phyloP scores from a whole-genome alignment of 2,329 filamentous ascomycete genomes.

The Aotearoamyces nothofagi region DNA sequence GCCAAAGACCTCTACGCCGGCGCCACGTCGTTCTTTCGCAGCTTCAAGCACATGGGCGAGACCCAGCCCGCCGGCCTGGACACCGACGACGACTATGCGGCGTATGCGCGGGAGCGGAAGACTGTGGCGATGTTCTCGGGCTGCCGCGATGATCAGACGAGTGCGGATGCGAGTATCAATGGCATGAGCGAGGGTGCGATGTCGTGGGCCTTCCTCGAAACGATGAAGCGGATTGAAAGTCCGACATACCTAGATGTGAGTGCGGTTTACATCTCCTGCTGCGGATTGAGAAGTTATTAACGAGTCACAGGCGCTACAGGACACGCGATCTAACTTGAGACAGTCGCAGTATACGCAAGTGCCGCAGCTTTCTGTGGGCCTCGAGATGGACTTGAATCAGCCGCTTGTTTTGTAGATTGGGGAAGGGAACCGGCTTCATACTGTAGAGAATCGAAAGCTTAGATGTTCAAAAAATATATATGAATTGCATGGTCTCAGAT shows the following conservation, averaged over 20 bases:
- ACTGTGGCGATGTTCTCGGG: slow-evolving; percentile 26
- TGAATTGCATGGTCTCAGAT: too few relatives aligned
- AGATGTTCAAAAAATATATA: too few relatives aligned
- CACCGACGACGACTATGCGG: slow-evolving; percentile 23
- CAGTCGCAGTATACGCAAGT: slow-evolving; percentile 18
- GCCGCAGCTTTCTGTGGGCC: slow-evolving; percentile 16
- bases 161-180: slow-evolving; percentile 23
- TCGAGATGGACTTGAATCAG: slow-evolving; percentile 7
- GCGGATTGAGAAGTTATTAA: background rate
- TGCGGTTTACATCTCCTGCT: slow-evolving; percentile 2
- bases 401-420: too few relatives aligned
- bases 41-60: slow-evolving; percentile 32
- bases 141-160: slow-evolving; percentile 24
- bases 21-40: slow-evolving; percentile 36
- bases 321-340: slow-evolving; percentile 14
- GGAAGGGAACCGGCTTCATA: too few relatives aligned
- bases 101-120: slow-evolving; percentile 23
- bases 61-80: slow-evolving; percentile 28
- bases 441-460: too few relatives aligned
- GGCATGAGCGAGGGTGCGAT: slow-evolving; percentile 21
- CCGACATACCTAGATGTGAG: slow-evolving; percentile 21
- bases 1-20: slow-evolving; percentile 35
- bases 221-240: slow-evolving; percentile 18
- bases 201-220: slow-evolving; percentile 23
- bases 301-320: slow-evolving; percentile 13